Base-by-base conservation (phyloP, 169 alveolate species). In the Cryptosporidium meleagridis region DNA sequence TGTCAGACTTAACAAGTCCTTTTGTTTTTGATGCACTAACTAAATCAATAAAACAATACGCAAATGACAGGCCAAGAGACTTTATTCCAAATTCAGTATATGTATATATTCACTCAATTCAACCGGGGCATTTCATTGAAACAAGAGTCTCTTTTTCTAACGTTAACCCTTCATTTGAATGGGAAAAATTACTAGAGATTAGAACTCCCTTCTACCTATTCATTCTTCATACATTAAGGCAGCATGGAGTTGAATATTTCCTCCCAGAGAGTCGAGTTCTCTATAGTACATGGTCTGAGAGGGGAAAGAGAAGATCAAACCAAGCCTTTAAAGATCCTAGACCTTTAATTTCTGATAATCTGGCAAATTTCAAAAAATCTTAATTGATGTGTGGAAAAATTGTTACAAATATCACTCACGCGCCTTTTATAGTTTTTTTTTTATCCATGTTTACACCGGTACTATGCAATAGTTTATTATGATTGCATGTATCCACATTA, bases 1-100 rank as follows among this genome's bases (percentile, higher is more conserved):
- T 95, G 35, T 95, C 93, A 85, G 93, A 84, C 84, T 67, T 85
- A 55, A 95, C 97, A 21, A 91, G 97, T 65, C 94, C 96, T 39
- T 93, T 95, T 35, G 96, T 95, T 4, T 92, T 94, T 61, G 95
- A 94, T 44, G 94, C 94, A 62, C 84, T 93, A 52, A 84, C 92
- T 62, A 84, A 67, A 59, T 80, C 93, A 55, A 89, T 95, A 37
- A 92, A 93, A 52, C 92, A 68, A 41, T 71, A 93, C 67, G 93
- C 95, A 31, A 93, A 95, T 85, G 92, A 93, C 75, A 70, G 96
- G 29, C 97, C 97, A 21, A 93, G 93, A 68, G 97, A 95, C 84
- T 95, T 94, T 84, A 94, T 94, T 69, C 93, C 93, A 70, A 94
- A 95, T 7, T 91, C 94, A 39, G 92, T 92, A 59, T 69, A 71